Evolutionary conservation across 2,329 filamentous ascomycete genomes (phyloP).

Genomic region (Clarireedia sp.): DNA sequence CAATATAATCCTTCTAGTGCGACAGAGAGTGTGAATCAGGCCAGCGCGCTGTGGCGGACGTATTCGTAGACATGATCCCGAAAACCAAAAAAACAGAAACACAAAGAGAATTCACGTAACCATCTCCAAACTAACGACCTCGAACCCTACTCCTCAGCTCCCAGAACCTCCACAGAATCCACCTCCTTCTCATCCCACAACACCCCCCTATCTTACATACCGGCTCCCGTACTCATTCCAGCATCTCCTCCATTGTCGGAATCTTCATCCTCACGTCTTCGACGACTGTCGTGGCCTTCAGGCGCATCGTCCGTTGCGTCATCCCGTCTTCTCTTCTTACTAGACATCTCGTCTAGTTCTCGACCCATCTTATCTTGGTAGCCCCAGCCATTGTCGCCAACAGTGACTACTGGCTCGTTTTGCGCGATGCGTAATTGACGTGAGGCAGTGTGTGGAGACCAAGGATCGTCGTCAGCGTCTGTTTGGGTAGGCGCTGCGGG

Average conservation of each 20-base stretch:
- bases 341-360: slow-evolving; percentile 2
- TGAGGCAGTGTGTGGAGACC: background rate
- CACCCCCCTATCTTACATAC: too few species aligned
- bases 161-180: too few species aligned
- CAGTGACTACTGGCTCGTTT: background rate
- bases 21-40: background rate
- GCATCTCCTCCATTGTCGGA: too few species aligned
- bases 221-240: background rate
- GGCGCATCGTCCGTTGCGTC: background rate
- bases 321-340: background rate
- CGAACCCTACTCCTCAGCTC: too few species aligned
- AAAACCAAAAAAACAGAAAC: background rate
- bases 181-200: too few species aligned
- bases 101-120: background rate
- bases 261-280: too few species aligned
- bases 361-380: slow-evolving; percentile 3
- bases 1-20: background rate
- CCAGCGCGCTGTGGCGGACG: background rate
- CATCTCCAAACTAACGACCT: too few species aligned
- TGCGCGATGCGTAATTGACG: background rate
- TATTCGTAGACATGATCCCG: too few species aligned
- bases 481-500: background rate
- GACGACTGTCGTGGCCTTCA: background rate
- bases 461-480: background rate
- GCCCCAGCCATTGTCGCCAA: background rate